phyloP scores from a whole-genome alignment of 768 basidiomycete species.

The Tricholoma furcatifolium region DNA sequence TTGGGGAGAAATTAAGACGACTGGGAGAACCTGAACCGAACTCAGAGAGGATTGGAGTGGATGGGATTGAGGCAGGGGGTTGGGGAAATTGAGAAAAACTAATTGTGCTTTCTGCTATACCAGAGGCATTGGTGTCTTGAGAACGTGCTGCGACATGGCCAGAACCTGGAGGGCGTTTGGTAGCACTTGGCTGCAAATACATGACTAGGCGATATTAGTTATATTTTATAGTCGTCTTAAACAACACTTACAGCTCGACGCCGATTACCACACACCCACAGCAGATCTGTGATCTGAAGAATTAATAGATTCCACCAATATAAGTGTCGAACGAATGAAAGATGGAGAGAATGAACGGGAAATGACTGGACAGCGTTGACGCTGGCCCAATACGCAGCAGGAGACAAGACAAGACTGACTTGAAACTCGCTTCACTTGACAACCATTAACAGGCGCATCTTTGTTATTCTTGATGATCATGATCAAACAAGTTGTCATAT shows the following conservation, averaged over 20 bases:
- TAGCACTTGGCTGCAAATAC: slow-evolving; percentile 14
- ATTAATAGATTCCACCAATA: neutral
- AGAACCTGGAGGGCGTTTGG: slow-evolving; percentile 15
- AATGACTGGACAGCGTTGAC: slow-evolving; percentile 1
- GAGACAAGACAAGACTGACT: neutral
- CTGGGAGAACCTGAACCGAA: slow-evolving; percentile 26
- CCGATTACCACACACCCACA: slow-evolving; percentile 4
- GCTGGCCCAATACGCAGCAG: neutral
- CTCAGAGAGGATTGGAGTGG: slow-evolving; percentile 35
- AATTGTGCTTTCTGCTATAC: slow-evolving; percentile 54
- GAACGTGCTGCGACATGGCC: slow-evolving; percentile 39
- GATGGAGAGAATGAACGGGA: slow-evolving; percentile 1
- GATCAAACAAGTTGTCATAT: neutral
- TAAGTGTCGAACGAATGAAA: slow-evolving; percentile 10
- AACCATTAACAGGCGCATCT: slow-evolving; percentile 11
- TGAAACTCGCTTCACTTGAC: slow-evolving; percentile 8
- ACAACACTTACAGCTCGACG: slow-evolving; percentile 6
- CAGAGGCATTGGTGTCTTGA: slow-evolving; percentile 53
- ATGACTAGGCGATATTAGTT: slow-evolving; percentile 12
- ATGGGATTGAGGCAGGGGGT: slow-evolving; percentile 48
- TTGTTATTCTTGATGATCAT: slow-evolving; percentile 16
- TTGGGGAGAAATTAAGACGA: slow-evolving; percentile 21
- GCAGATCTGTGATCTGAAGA: neutral
- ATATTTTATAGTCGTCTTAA: neutral
- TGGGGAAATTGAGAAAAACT: slow-evolving; percentile 55